A percentile compares a stretch with the other conserved stretches of the same genome.
phyloP scores from a whole-genome alignment of 202 grass and related monocot species.

The Musa balbisiana region DNA sequence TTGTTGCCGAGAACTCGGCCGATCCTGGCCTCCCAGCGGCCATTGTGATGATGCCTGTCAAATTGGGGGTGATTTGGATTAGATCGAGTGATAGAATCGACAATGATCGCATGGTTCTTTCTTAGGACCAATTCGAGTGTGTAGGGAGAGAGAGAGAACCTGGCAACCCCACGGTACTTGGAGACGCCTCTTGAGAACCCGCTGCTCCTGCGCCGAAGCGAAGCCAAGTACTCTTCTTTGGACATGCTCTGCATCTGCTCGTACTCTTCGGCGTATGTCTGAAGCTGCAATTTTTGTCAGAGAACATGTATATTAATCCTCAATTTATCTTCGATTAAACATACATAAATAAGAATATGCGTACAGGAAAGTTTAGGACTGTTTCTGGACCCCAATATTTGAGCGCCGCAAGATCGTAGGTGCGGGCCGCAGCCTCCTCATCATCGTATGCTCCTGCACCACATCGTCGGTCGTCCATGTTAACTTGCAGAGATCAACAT shows the following conservation, averaged over 20 bases:
- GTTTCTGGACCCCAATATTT: conserved; percentile 82
- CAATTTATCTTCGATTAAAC: not conserved
- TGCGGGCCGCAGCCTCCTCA: conserved; percentile 68
- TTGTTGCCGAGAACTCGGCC: conserved; percentile 80
- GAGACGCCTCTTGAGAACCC: conserved; percentile 96
- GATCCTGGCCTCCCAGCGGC: conserved; percentile 84
- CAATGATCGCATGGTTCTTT: too few species aligned
- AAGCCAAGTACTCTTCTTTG: conserved; percentile 68
- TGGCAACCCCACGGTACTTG: conserved; percentile 95
- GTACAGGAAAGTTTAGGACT: conserved; percentile 73
- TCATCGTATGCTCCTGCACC: conserved; percentile 78
- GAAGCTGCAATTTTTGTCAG: conserved; percentile 32
- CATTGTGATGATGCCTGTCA: conserved; percentile 87
- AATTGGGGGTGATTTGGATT: not conserved
- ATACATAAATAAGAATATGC: not conserved
- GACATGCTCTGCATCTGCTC: conserved; percentile 66
- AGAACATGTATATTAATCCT: not conserved
- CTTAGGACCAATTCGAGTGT: not conserved
- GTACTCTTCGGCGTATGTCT: conserved; percentile 53
- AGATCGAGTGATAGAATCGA: not conserved
- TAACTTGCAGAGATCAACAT: too few species aligned
- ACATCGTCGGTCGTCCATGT: not conserved
- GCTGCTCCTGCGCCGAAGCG: conserved; percentile 80
- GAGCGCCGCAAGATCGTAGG: conserved; percentile 76
- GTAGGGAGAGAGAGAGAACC: conserved; percentile 24